Conservation (phyloP, 306 rosid genomes). For the Pyrus betulifolia region DNA sequence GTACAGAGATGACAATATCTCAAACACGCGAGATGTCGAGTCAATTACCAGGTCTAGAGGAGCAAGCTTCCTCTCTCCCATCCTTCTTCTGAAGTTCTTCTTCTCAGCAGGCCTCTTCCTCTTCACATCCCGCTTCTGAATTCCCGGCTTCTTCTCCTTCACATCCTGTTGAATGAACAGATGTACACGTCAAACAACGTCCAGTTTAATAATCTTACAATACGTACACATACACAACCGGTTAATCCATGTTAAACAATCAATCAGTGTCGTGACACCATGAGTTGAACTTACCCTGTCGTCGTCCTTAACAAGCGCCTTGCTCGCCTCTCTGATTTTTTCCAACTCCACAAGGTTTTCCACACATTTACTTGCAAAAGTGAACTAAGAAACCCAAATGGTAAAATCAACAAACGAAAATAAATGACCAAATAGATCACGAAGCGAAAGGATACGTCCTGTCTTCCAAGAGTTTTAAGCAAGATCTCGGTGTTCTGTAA, state of each 20-base stretch:
- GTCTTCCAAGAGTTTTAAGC: not conserved
- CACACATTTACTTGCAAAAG: not conserved
- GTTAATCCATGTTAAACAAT: not conserved
- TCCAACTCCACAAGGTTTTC: not conserved
- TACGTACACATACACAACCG: not conserved
- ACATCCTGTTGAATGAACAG: not conserved
- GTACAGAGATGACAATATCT: not conserved
- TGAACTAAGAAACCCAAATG: not conserved
- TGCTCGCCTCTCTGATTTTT: not conserved
- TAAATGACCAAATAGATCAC: not conserved
- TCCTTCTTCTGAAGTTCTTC: not conserved
- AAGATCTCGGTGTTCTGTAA: not conserved
- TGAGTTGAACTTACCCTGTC: not conserved
- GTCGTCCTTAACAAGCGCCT: not conserved
- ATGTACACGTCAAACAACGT: not conserved
- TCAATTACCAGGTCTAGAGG: not conserved
- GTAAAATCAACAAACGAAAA: not conserved
- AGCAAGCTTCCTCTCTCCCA: not conserved
- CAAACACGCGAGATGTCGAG: not conserved
- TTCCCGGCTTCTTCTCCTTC: not conserved
- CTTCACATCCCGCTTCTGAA: not conserved
- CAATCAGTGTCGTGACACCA: not conserved
- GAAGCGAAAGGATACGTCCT: not conserved
- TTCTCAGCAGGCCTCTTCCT: not conserved
- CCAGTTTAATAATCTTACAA: not conserved